Conservation (phyloP, 225 moss, liverwort and hornwort genomes). For the Neckera pumila region DNA sequence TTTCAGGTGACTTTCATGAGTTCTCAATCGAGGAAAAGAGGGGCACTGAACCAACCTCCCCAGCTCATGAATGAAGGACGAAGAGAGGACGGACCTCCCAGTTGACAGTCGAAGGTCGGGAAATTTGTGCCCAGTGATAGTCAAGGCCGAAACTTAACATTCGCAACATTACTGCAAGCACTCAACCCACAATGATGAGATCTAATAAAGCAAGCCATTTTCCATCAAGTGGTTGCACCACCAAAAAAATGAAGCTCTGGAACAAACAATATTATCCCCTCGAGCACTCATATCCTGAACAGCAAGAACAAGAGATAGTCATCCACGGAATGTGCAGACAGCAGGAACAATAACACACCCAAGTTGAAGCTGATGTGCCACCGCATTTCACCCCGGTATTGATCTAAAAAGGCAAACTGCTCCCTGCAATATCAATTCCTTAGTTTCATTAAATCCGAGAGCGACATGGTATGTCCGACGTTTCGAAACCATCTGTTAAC, state of each 20-base stretch:
- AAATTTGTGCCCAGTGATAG: slow-evolving; percentile 64
- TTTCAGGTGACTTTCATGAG: not conserved
- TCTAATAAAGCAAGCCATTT: not conserved
- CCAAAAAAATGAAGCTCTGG: not conserved
- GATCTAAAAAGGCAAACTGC: slow-evolving; percentile 68
- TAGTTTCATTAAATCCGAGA: not conserved
- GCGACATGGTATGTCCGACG: not conserved
- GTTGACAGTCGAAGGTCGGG: slow-evolving; percentile 67
- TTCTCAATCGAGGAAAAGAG: slow-evolving; percentile 3
- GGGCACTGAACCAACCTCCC: slow-evolving; percentile 33
- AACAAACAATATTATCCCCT: not conserved
- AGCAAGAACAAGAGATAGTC: not conserved
- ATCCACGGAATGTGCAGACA: not conserved
- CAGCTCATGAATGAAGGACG: slow-evolving; percentile 50
- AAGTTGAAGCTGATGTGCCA: slow-evolving; percentile 98
- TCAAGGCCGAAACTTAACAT: slow-evolving; percentile 96
- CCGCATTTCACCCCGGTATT: slow-evolving; percentile 67
- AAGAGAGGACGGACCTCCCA: slow-evolving; percentile 93
- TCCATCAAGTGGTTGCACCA: not conserved
- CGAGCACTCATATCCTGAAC: not conserved
- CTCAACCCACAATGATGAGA: not conserved
- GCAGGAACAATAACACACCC: slow-evolving; percentile 32
- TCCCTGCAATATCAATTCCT: slow-evolving; percentile 42
- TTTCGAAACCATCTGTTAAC: not conserved
- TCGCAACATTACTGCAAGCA: slow-evolving; percentile 86